A percentile compares a stretch with the other conserved stretches of the same genome.
These are phyloP conservation scores for Nematocida sp. DNA, from an alignment of 371 early-diverging fungal species.

Conservation along the genomic window DNA sequence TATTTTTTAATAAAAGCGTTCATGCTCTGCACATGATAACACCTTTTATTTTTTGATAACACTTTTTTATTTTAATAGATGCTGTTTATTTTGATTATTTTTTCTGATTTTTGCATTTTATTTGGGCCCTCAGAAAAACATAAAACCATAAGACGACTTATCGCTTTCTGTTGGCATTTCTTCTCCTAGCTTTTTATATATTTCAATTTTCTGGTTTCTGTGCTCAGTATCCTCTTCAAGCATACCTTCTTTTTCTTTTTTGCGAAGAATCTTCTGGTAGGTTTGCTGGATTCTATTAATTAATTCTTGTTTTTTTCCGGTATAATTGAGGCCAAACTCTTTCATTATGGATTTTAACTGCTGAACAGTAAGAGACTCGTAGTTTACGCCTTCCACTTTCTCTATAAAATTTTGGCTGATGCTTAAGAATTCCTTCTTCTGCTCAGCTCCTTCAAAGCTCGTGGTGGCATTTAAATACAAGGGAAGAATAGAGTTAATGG, in stretches of 20 bases:
- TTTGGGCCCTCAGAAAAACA: no score
- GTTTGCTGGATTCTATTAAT: slow-evolving; percentile 53
- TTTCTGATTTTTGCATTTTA: no score
- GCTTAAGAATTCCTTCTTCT: slow-evolving; percentile 54
- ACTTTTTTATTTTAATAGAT: no score
- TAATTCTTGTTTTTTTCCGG: slow-evolving; percentile 64
- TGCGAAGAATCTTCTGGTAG: slow-evolving; percentile 33
- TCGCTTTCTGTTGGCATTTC: background rate
- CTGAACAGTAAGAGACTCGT: slow-evolving; percentile 63
- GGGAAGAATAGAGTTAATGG: slow-evolving; percentile 60
- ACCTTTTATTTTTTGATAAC: no score
- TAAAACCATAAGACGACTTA: background rate
- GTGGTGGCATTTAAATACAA: slow-evolving; percentile 59
- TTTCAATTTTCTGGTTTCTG: no score
- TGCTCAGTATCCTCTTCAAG: background rate
- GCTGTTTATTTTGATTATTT: no score
- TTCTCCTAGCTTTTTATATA: no score
- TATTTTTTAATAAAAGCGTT: no score
- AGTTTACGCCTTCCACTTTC: slow-evolving; percentile 52
- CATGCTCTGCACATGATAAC: no score
- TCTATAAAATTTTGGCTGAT: slow-evolving; percentile 55
- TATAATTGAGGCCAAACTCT: slow-evolving; percentile 66
- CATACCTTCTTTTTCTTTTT: slow-evolving; percentile 22
- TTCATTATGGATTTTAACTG: slow-evolving; percentile 66
- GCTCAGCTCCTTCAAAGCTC: slow-evolving; percentile 36